Evolutionary conservation across 2,329 filamentous ascomycete genomes (phyloP).

Genomic region (Cordyceps cicadae): DNA sequence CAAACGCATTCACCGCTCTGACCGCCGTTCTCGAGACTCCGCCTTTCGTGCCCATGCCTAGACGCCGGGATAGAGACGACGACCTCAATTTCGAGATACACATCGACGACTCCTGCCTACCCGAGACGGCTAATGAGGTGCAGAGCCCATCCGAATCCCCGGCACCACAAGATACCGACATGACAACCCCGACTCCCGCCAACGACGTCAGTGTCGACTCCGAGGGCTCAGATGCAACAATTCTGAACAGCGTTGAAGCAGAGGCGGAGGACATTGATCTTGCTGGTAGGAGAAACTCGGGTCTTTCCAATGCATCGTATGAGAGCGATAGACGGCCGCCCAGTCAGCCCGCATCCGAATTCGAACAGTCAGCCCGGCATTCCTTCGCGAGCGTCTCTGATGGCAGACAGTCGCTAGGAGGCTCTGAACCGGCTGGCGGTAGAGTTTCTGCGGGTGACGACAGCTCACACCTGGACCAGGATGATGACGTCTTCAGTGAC

Average conservation of each 20-base stretch:
- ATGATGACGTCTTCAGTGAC: conserved; percentile 53
- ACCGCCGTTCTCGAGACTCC: not conserved
- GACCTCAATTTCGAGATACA: conserved; percentile 40
- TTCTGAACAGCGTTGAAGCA: not conserved
- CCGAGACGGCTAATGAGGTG: conserved; percentile 32
- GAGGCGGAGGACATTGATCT: not conserved
- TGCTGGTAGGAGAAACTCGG: not conserved
- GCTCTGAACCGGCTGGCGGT: not conserved
- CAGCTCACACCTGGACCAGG: conserved; percentile 43
- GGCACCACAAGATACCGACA: conserved; percentile 5
- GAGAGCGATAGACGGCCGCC: conserved; percentile 3
- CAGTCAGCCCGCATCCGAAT: not conserved
- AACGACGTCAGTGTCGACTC: conserved; percentile 14
- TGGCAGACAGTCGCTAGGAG: not conserved
- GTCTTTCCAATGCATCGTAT: conserved; percentile 1
- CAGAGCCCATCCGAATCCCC: conserved; percentile 13
- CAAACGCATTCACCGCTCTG: not conserved
- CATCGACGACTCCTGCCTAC: conserved; percentile 38
- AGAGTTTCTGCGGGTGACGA: conserved; percentile 17
- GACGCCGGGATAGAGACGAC: conserved; percentile 20
- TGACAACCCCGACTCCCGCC: not conserved
- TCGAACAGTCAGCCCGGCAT: not conserved
- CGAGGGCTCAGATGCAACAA: conserved; percentile 10
- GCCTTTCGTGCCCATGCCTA: conserved; percentile 18
- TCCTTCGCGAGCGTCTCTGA: conserved; percentile 6